Evolutionary conservation across 1,139 yeast species (phyloP), one percentile per base, ranked within the genome.

Genomic region (Pichia sp.): DNA sequence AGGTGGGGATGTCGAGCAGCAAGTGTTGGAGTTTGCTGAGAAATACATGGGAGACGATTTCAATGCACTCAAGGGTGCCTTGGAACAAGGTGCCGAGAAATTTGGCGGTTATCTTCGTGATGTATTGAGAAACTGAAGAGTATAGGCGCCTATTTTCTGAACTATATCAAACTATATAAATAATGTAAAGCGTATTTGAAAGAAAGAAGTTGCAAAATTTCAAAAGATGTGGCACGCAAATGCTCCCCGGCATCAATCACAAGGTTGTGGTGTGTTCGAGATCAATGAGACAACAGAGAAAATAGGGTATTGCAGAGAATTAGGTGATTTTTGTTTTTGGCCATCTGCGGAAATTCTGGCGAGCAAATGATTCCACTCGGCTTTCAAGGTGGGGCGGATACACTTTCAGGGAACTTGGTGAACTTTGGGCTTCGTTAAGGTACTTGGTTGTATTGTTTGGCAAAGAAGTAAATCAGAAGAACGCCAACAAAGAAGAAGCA

Each of bases 21-120:
- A 65, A 49, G 59, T 70, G 32, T 75, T 85, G 60, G 90, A 85
- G 54, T 75, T 86, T 69, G 92, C 92, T 2, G 79, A 81, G 43
- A 77, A 81, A 59, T 85, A 88, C 64, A 88, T 95, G 45, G 89
- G 87, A 62, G 96, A 92, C 65, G 98, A 93, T 70, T 75, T 93
- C 69, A 90, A 87, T 54, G 90, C 85, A 49, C 75, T 93, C 67
- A 90, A 88, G 72, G 96, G 89, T 70, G 97, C 92, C n/a, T 78
- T 93, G 61, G 98, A 92, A 70, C 90, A 84, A 62, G 98, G 98
- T 57, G 97, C 97, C 30, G 86, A 85, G 66, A 90, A 87, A 71
- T 77, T 92, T 57, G 90, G 95, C 41, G 86, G 85, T 43, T 84
- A 86, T 68, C 77, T 92, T 74, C 81, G 97, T 65, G 97, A 90